Conservation (phyloP, 192 early-diverging fungal genomes). For the Coemansia umbellata region DNA sequence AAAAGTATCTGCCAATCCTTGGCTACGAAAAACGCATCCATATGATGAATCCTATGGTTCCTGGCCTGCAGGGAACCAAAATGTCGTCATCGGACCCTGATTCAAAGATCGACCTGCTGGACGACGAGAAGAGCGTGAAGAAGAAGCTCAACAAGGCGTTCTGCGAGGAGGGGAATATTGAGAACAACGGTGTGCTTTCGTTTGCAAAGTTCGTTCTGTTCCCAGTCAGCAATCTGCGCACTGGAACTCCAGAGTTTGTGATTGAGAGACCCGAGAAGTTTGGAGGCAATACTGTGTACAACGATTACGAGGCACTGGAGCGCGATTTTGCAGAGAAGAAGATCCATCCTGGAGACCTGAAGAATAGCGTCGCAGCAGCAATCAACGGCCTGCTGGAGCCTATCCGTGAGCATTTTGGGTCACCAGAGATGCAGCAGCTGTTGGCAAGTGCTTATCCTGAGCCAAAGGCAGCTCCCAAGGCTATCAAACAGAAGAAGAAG, state of each 20-base stretch:
- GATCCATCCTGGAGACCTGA: slow-evolving; percentile 94
- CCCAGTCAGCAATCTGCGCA: slow-evolving; percentile 73
- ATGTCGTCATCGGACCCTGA: slow-evolving; percentile 97
- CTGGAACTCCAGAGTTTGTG: slow-evolving; percentile 51
- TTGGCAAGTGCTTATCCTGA: slow-evolving; percentile 83
- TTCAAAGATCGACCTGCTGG: slow-evolving; percentile 96
- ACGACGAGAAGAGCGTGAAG: slow-evolving; percentile 70
- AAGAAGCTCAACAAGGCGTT: slow-evolving; percentile 93
- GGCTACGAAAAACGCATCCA: slow-evolving; percentile 97
- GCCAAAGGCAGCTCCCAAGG: slow-evolving; percentile 53
- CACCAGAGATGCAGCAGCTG: slow-evolving; percentile 67
- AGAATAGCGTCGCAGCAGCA: slow-evolving; percentile 76
- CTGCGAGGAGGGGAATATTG: slow-evolving; percentile 93
- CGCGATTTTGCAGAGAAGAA: slow-evolving; percentile 81
- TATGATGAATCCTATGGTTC: slow-evolving; percentile 98
- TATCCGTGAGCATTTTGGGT: slow-evolving; percentile 71
- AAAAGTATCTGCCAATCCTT: slow-evolving; percentile 88
- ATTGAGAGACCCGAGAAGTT: slow-evolving; percentile 83
- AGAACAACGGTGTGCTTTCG: slow-evolving; percentile 85
- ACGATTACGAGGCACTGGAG: slow-evolving; percentile 66
- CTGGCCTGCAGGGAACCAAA: slow-evolving; percentile 88
- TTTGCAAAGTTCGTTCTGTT: slow-evolving; percentile 91
- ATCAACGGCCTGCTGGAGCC: slow-evolving; percentile 87
- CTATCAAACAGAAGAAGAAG: slow-evolving; percentile 56
- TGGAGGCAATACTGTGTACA: slow-evolving; percentile 84